Evolutionary conservation across 768 basidiomycete species (phyloP).

Genomic region (Lepiota venenata): DNA sequence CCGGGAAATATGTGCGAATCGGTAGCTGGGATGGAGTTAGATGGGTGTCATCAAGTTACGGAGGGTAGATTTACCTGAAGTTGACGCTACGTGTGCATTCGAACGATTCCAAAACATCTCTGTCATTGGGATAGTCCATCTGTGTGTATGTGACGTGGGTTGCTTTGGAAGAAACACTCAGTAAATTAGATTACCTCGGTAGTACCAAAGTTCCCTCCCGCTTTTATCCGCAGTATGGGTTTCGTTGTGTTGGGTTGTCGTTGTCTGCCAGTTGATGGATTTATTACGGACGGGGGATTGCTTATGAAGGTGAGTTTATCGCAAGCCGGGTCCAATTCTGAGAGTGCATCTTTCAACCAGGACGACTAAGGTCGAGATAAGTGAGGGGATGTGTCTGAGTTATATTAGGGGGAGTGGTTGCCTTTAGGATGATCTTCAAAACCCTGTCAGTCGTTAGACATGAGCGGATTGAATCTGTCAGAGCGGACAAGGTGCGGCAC

Average conservation of each 20-base stretch:
- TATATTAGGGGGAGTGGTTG: slow-evolving; percentile 21
- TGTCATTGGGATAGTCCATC: slow-evolving; percentile 97
- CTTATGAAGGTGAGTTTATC: slow-evolving; percentile 83
- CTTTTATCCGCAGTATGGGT: slow-evolving; percentile 78
- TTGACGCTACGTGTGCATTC: slow-evolving; percentile 67
- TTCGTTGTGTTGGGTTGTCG: slow-evolving; percentile 27
- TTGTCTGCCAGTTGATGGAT: slow-evolving; percentile 15
- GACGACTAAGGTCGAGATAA: slow-evolving; percentile 54
- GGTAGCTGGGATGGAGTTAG: slow-evolving; percentile 58
- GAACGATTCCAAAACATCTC: slow-evolving; percentile 87
- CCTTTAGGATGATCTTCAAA: slow-evolving; percentile 85
- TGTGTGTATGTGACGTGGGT: slow-evolving; percentile 24
- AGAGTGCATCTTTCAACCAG: slow-evolving; percentile 90
- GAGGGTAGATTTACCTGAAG: slow-evolving; percentile 55
- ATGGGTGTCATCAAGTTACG: neutral
- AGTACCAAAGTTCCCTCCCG: slow-evolving; percentile 78
- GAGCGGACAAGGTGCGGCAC: slow-evolving; percentile 17
- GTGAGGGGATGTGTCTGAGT: neutral
- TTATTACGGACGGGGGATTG: slow-evolving; percentile 48
- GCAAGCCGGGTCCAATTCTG: slow-evolving; percentile 87
- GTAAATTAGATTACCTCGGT: slow-evolving; percentile 57
- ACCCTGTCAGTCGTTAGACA: slow-evolving; percentile 37
- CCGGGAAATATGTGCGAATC: slow-evolving; percentile 71
- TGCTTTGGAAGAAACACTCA: neutral
- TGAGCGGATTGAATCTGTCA: neutral